Conservation (phyloP, 192 early-diverging fungal genomes). For the Jimgerdemannia lactiflua region DNA sequence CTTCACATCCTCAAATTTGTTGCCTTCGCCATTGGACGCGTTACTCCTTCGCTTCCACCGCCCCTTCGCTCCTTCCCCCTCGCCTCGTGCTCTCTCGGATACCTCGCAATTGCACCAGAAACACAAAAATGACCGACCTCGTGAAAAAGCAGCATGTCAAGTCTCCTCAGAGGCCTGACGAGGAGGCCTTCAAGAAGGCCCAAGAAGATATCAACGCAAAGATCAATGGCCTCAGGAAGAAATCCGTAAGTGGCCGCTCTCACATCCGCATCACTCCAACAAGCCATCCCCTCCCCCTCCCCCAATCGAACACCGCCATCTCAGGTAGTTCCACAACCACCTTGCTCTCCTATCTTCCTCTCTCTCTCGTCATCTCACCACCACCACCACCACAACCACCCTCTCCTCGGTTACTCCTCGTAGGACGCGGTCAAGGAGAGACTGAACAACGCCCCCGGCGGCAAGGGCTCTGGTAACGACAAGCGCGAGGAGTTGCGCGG, state of each 20-base stretch:
- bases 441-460: neutral
- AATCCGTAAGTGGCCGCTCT: neutral
- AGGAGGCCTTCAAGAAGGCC: neutral
- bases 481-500: slow-evolving; percentile 2
- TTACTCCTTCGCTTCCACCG: neutral
- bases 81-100: neutral
- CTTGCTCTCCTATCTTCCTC: neutral
- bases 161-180: slow-evolving; percentile 1
- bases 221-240: neutral
- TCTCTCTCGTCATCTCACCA: neutral
- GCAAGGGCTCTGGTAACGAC: neutral
- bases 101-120: neutral
- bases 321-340: neutral
- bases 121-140: neutral
- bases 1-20: neutral
- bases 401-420: neutral
- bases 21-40: neutral
- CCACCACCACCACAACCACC: neutral
- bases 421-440: neutral
- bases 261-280: no score
- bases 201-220: neutral
- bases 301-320: neutral
- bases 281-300: no score
- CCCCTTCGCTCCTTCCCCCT: neutral
- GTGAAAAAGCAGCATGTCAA: neutral